phyloP scores from a whole-genome alignment of 2,329 filamentous ascomycete genomes.

The Aschersonia sp. region DNA sequence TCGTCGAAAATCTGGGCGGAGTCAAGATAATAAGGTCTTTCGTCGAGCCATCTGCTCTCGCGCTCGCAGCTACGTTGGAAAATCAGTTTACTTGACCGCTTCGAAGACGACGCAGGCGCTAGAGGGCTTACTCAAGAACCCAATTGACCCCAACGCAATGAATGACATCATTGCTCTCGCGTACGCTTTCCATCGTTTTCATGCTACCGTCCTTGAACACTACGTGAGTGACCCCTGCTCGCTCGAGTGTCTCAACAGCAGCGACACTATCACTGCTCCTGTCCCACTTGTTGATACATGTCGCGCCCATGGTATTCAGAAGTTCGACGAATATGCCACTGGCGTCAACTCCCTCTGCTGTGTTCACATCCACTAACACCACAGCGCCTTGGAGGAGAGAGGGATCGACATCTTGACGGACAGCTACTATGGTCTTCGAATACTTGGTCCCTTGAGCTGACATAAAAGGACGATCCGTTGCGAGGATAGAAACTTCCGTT shows the following conservation, averaged over 20 bases:
- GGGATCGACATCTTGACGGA: conserved; percentile 36
- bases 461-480: neutral
- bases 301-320: conserved; percentile 67
- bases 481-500: neutral
- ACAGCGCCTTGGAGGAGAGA: conserved; percentile 52
- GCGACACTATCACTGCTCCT: conserved; percentile 42
- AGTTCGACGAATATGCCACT: conserved; percentile 71
- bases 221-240: conserved; percentile 72
- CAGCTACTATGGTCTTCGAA: conserved; percentile 12
- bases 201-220: conserved; percentile 79
- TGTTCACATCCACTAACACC: conserved; percentile 74
- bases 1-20: conserved; percentile 52
- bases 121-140: conserved; percentile 68
- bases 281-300: conserved; percentile 60
- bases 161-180: conserved; percentile 56
- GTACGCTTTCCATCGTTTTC: conserved; percentile 67
- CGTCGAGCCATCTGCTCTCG: conserved; percentile 63
- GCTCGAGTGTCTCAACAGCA: conserved; percentile 25
- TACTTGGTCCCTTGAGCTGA: neutral
- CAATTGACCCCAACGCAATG: conserved; percentile 79
- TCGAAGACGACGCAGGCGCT: neutral
- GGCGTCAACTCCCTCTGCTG: conserved; percentile 66
- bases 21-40: conserved; percentile 55
- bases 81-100: conserved; percentile 11
- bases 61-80: conserved; percentile 47